Evolutionary conservation across 2,329 filamentous ascomycete species (phyloP), one percentile per base, ranked within the genome.

Genomic region (Beauveria rudraprayagi): DNA sequence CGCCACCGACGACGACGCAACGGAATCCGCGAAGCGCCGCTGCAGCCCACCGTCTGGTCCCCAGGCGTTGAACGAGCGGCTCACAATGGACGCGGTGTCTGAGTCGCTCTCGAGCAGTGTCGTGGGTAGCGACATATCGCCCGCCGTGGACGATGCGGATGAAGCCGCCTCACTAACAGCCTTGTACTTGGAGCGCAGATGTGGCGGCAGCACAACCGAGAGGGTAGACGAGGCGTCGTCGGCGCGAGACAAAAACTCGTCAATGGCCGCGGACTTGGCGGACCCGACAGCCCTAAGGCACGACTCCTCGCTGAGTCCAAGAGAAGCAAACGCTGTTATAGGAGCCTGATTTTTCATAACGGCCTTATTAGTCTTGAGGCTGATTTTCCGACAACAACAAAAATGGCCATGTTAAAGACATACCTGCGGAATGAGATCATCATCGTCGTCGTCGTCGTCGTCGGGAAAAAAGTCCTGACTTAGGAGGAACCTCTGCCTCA

Each of bases 311-410:
- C 56, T 54, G 1, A 73, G 58, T 0, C 69, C 67, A 16, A 72
- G 66, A 0, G 66, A 63, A 1, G 64, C 61, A 1, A 69, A 52
- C 1, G 61, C 61, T 1, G 68, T 65, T 6, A 73, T 65, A 1
- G 70, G 70, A 5, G 68, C 69, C 71, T 73, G 2, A 17, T 6
- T 37, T 37, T 16, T 37, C 14, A 37, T 6, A 16, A 37, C 5
- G 34, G 14, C 14, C 11, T 14, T 3, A n/a, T 11, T 26, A n/a
- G 17, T 17, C 62, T 46, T 26, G 11, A 37, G 10, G 14, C 34
- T 37, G 14, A 16, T 1, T 37, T 37, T 37, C 1, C 34, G 22
- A 7, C 16, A 6, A 10, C 1, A 37, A 37, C 5, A n/a, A 17
- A 55, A 19, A 43, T 22, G 6, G 28, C 24, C 10, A 19, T 11